Conservation (phyloP, 1,284 basidiomycete species). For the Bjerkandera adusta region DNA sequence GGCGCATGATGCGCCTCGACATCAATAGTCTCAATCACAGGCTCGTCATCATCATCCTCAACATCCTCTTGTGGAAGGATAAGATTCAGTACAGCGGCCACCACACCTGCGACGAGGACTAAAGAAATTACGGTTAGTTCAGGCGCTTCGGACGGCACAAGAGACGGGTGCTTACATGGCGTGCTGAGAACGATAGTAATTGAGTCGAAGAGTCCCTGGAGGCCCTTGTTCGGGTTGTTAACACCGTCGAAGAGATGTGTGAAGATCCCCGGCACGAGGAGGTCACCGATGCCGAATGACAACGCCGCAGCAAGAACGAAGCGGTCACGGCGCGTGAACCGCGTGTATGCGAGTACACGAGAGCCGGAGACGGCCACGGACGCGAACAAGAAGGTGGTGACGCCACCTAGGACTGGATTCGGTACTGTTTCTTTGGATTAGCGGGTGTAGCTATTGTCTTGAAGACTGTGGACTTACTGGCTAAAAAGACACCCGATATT, state of each 20-base stretch:
- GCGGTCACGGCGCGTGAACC: constrained; percentile 71
- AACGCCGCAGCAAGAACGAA: constrained; percentile 76
- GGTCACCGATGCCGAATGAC: constrained; percentile 71
- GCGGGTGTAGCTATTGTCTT: constrained; percentile 7
- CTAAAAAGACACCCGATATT: constrained; percentile 75
- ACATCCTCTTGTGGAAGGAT: constrained; percentile 55
- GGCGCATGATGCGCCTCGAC: constrained; percentile 24
- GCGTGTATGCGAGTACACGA: constrained; percentile 65
- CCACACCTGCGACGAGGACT: constrained; percentile 68
- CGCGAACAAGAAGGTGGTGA: constrained; percentile 74
- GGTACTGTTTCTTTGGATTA: constrained; percentile 66
- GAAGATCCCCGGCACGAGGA: constrained; percentile 61
- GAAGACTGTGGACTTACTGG: constrained; percentile 41
- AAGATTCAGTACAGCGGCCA: constrained; percentile 64
- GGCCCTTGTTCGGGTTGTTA: constrained; percentile 49
- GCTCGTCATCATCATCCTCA: constrained; percentile 29
- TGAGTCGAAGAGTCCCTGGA: constrained; percentile 72
- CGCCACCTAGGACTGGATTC: constrained; percentile 79
- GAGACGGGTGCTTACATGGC: constrained; percentile 52
- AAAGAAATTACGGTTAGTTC: constrained; percentile 3
- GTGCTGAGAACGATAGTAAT: constrained; percentile 79
- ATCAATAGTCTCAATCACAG: constrained; percentile 26
- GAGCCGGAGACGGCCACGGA: constrained; percentile 53
- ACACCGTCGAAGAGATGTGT: constrained; percentile 70
- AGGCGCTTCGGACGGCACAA: not conserved